Evolutionary conservation across 1,284 basidiomycete genomes (phyloP), one percentile per base, ranked within the genome.

Genomic region (Trametes versicolor): DNA sequence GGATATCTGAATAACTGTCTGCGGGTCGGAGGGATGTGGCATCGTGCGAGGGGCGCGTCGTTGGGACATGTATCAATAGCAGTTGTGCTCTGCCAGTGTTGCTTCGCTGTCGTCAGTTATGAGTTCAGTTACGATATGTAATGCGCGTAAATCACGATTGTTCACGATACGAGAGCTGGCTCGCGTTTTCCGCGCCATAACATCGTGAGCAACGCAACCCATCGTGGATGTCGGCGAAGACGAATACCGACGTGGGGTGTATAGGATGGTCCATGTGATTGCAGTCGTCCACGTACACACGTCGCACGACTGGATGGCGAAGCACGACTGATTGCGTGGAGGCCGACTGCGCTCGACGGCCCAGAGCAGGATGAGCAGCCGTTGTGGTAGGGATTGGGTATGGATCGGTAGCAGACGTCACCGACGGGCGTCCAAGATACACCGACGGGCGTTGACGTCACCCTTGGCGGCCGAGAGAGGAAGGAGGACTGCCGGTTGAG

Each of bases 71-170:
- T 62, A 62, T 50, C 49, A 32, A 12, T 57, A 62, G 54, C 17
- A 32, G 19, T 36, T 36, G 8, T 21, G 6, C 39, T 41, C 15
- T 48, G 29, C 29, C 29, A 32, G 29, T 32, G 27, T 62, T 45
- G 53, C 48, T 62, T 62, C 54, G 60, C 55, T 51, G 29, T 57
- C 61, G 19, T 62, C 48, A 45, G 17, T 50, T 52, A 57, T 55
- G 41, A 52, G 48, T 32, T 62, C 53, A 49, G 52, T 55, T 62
- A 62, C 55, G 54, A 62, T 57, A 45, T 34, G 54, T 62, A 57
- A 62, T 62, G 61, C 41, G 39, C 29, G 36, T 55, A 62, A 55
- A 49, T 27, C 57, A 49, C 47, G 47, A 58, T 3, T 57, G 15
- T 27, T 29, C 53, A 29, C n/a, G 23, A 19, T 17, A 43, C 8